These are phyloP conservation scores for Chlorophyllum brunneum DNA, from an alignment of 768 basidiomycete species.

Conservation along the genomic window DNA sequence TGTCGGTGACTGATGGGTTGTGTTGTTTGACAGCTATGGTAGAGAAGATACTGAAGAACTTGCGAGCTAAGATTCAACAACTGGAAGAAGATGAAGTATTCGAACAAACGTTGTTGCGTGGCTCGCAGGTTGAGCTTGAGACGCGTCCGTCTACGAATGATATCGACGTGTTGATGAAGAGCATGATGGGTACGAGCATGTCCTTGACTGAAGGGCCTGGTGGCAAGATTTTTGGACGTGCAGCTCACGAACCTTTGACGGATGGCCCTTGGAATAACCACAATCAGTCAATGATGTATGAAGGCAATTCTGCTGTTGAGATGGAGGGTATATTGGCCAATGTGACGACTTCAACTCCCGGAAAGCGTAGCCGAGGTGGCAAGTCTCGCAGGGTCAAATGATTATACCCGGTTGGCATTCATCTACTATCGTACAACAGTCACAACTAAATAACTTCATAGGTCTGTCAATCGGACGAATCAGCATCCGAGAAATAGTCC, in stretches of 20 bases:
- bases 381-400: conserved; percentile 7
- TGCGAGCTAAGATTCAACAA: conserved; percentile 34
- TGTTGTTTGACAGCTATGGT: conserved; percentile 16
- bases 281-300: not conserved
- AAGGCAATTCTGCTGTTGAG: not conserved
- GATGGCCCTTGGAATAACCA: conserved; percentile 9
- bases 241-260: not conserved
- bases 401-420: not conserved
- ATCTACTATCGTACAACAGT: not conserved
- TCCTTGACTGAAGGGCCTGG: conserved; percentile 16
- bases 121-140: conserved; percentile 42
- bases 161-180: conserved; percentile 46
- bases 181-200: conserved; percentile 43
- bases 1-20: not conserved
- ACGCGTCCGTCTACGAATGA: conserved; percentile 39
- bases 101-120: conserved; percentile 42
- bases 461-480: not conserved
- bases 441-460: not conserved
- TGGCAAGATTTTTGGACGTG: conserved; percentile 9
- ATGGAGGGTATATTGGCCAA: not conserved
- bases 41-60: conserved; percentile 31
- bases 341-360: not conserved
- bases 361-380: conserved; percentile 5
- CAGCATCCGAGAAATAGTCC: conserved; percentile 52
- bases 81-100: conserved; percentile 47